phyloP scores from a whole-genome alignment of 2,329 filamentous ascomycete species.

The Neonectria neomacrospora region DNA sequence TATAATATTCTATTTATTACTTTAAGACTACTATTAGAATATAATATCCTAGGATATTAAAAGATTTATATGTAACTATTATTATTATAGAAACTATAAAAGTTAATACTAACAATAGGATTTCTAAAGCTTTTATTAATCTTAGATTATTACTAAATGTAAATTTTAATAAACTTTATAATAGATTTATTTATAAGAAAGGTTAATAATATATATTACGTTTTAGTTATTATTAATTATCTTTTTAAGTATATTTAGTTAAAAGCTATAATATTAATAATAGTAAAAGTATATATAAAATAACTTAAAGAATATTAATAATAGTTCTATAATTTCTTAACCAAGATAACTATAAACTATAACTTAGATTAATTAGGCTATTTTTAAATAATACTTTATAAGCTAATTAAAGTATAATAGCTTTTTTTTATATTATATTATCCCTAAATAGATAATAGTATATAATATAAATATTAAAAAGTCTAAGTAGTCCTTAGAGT shows the following conservation, averaged over 20 bases:
- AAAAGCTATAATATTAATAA: neutral
- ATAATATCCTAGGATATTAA: neutral
- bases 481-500: neutral
- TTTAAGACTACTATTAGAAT: neutral
- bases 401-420: too few species aligned
- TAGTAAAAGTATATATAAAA: too few species aligned
- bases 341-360: too few species aligned
- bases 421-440: too few species aligned
- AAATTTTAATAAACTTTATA: neutral
- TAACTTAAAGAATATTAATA: too few species aligned
- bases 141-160: neutral
- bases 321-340: too few species aligned
- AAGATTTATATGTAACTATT: neutral
- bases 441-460: too few species aligned
- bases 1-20: neutral
- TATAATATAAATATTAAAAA: neutral
- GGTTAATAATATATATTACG: neutral
- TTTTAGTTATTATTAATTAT: neutral
- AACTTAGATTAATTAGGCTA: too few species aligned
- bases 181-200: neutral
- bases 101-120: neutral
- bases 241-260: neutral
- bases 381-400: too few species aligned
- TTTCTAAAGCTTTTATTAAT: neutral
- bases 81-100: neutral